Percentiles rank a stretch among this genome's conserved stretches.
phyloP scores from a whole-genome alignment of 305 asterid genomes.

The Fraxinus sp. region DNA sequence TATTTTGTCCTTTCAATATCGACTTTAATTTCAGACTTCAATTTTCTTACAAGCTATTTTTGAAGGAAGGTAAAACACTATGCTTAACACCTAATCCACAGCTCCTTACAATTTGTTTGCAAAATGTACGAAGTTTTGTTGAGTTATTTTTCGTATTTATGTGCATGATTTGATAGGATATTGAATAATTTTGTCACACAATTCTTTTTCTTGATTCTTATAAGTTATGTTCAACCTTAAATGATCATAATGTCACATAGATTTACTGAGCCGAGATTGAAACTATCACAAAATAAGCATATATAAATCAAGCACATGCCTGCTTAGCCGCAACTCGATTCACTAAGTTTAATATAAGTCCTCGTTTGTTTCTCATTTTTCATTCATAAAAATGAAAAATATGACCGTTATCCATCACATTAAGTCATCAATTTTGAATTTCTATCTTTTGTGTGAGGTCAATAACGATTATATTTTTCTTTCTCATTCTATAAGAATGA shows the following conservation, averaged over 20 bases:
- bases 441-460: too few relatives aligned
- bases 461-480: too few relatives aligned
- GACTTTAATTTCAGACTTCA: too few relatives aligned
- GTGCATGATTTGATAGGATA: not conserved
- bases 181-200: not conserved
- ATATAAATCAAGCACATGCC: not conserved
- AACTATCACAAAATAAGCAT: not conserved
- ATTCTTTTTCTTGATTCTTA: not conserved
- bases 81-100: not conserved
- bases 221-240: not conserved
- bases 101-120: not conserved
- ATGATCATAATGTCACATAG: not conserved
- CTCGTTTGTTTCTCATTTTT: too few relatives aligned
- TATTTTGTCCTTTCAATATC: not conserved
- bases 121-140: not conserved
- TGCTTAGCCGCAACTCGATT: not conserved
- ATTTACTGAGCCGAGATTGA: too few relatives aligned
- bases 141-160: not conserved
- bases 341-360: not conserved
- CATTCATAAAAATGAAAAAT: too few relatives aligned
- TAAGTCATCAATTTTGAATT: too few relatives aligned
- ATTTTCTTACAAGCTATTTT: not conserved
- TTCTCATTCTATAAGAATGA: too few relatives aligned
- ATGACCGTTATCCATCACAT: too few relatives aligned
- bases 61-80: not conserved